A percentile compares a stretch with the other conserved stretches of the same genome.
Conservation (phyloP, 768 basidiomycete species). For the Amanita molliuscula region DNA sequence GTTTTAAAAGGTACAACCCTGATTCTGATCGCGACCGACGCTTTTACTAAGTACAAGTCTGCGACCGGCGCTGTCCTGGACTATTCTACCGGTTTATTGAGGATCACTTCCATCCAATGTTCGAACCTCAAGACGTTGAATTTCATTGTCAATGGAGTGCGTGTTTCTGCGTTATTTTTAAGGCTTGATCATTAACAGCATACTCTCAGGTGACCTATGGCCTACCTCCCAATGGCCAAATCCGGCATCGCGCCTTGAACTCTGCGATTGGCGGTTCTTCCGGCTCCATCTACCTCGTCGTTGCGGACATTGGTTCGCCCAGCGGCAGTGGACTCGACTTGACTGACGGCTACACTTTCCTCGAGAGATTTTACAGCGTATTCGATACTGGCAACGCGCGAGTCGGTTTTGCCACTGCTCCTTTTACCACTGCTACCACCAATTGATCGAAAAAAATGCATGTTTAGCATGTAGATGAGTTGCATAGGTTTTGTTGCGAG, state of each 20-base stretch:
- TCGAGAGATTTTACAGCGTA: slow-evolving; percentile 57
- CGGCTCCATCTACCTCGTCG: slow-evolving; percentile 43
- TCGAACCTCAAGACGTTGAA: slow-evolving; percentile 39
- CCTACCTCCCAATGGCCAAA: slow-evolving; percentile 55
- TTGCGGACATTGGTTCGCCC: slow-evolving; percentile 37
- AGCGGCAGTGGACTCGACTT: slow-evolving; percentile 58
- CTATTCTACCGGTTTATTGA: slow-evolving; percentile 36
- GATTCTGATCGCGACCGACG: slow-evolving; percentile 35
- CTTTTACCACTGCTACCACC: slow-evolving; percentile 24
- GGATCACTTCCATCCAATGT: slow-evolving; percentile 41
- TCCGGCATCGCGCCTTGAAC: slow-evolving; percentile 57
- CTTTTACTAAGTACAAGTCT: slow-evolving; percentile 29
- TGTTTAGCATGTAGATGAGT: too few relatives aligned
- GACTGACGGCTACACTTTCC: slow-evolving; percentile 34
- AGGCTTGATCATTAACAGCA: slow-evolving; percentile 20
- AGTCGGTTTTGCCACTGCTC: slow-evolving; percentile 48
- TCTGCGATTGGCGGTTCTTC: slow-evolving; percentile 41
- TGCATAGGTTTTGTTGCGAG: too few relatives aligned
- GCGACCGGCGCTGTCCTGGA: slow-evolving; percentile 36
- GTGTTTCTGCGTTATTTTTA: slow-evolving; percentile 10
- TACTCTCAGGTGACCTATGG: slow-evolving; percentile 33
- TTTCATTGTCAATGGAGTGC: slow-evolving; percentile 42
- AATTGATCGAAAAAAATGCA: neutral
- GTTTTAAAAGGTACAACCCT: slow-evolving; percentile 33
- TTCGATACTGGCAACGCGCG: slow-evolving; percentile 48